Evolutionary conservation across 106 monocot species (phyloP).

Genomic region (Alisma plantagoaquatica): DNA sequence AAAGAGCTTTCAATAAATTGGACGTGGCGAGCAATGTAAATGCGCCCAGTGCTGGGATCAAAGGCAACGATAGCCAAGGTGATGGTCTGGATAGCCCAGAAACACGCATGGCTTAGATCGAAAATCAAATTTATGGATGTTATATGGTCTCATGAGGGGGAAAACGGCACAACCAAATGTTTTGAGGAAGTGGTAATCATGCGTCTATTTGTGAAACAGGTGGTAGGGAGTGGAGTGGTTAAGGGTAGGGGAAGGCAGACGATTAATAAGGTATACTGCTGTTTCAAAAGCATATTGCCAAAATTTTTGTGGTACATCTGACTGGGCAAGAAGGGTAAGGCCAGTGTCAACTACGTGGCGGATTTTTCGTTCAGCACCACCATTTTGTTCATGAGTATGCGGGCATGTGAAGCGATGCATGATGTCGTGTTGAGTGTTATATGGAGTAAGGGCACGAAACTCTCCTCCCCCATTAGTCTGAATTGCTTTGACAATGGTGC

Average conservation of each 20-base stretch:
- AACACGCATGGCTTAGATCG: background rate
- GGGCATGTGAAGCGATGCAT: background rate
- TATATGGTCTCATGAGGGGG: too few species aligned
- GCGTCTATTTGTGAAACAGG: background rate
- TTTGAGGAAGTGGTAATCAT: background rate
- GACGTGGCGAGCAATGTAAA: slow-evolving; percentile 2
- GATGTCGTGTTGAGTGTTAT: background rate
- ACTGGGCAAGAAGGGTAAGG: background rate
- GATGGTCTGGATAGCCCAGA: background rate
- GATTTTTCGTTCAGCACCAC: slow-evolving; percentile 1
- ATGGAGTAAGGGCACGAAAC: background rate
- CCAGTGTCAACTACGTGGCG: slow-evolving; percentile 2
- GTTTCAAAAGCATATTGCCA: slow-evolving; percentile 1
- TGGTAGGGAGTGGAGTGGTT: background rate
- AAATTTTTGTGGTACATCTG: background rate
- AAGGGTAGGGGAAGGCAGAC: background rate
- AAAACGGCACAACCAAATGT: too few species aligned
- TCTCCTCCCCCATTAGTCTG: slow-evolving; percentile 5
- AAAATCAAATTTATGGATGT: background rate
- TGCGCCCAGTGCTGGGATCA: background rate
- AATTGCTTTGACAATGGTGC: background rate
- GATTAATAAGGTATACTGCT: background rate
- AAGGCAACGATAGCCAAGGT: slow-evolving; percentile 5
- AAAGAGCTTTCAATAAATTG: too few species aligned
- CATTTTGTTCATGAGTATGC: slow-evolving; percentile 5